Evolutionary conservation across 2,329 filamentous ascomycete species (phyloP).

Genomic region (Boeremia exigua): DNA sequence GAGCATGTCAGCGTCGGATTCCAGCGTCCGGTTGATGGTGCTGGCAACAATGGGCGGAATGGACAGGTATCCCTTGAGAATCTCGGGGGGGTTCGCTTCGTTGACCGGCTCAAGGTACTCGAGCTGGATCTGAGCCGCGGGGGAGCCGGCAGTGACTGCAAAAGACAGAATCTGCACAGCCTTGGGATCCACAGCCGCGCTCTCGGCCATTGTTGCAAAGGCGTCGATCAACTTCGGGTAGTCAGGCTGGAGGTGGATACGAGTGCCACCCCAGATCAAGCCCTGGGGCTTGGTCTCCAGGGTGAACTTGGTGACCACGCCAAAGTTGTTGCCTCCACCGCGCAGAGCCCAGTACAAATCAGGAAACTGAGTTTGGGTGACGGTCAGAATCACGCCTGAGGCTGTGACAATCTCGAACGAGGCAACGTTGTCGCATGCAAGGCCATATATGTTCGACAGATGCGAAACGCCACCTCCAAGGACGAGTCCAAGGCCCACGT

Average conservation of each 20-base stretch:
- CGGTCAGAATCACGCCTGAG: conserved; percentile 29
- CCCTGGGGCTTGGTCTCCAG: conserved; percentile 20
- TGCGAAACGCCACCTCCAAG: conserved; percentile 28
- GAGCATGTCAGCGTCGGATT: too few relatives aligned
- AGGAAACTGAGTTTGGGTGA: conserved; percentile 3
- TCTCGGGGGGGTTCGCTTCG: too few relatives aligned
- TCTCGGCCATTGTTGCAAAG: conserved; percentile 10
- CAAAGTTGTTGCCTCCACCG: conserved; percentile 35
- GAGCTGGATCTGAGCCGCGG: too few relatives aligned
- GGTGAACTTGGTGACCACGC: conserved; percentile 31
- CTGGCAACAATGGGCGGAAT: too few relatives aligned
- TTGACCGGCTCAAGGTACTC: too few relatives aligned
- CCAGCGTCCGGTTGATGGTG: too few relatives aligned
- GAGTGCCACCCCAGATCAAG: conserved; percentile 21
- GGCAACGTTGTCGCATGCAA: neutral
- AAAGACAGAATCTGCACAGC: neutral
- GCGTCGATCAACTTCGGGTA: neutral
- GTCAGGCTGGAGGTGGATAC: conserved; percentile 6
- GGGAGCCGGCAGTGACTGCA: neutral
- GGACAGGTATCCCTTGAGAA: too few relatives aligned
- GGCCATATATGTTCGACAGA: conserved; percentile 11
- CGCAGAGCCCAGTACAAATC: conserved; percentile 41
- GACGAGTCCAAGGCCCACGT: conserved; percentile 41
- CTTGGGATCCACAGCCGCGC: too few relatives aligned
- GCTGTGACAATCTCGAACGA: neutral